phyloP scores from a whole-genome alignment of 2,329 filamentous ascomycete species.

The Diaporthe eres region DNA sequence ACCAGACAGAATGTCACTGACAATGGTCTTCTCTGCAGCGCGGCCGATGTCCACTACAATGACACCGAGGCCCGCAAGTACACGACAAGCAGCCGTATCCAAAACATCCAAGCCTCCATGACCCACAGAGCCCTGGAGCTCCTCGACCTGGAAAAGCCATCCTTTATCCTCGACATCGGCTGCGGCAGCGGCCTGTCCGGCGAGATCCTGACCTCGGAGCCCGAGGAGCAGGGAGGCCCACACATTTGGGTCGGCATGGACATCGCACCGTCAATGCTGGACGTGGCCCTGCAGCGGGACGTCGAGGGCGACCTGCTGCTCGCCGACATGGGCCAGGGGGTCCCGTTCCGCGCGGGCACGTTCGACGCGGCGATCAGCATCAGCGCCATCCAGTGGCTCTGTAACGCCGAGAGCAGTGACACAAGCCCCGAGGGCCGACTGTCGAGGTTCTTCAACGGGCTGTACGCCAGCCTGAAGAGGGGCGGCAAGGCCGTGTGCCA shows the following conservation, averaged over 20 bases:
- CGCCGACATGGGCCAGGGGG: slow-evolving; percentile 94
- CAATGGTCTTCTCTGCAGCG: slow-evolving; percentile 64
- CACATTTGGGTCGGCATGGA: slow-evolving; percentile 99
- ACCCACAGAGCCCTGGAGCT: slow-evolving; percentile 93
- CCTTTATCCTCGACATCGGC: slow-evolving; percentile 94
- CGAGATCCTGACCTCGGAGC: slow-evolving; percentile 86
- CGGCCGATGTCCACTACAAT: slow-evolving; percentile 97
- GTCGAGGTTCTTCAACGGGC: slow-evolving; percentile 89
- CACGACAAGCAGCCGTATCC: slow-evolving; percentile 95
- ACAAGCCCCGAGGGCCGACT: slow-evolving; percentile 85
- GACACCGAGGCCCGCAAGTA: slow-evolving; percentile 97
- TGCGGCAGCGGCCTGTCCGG: slow-evolving; percentile 95
- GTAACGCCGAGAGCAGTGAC: slow-evolving; percentile 92
- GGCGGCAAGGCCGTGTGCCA: slow-evolving; percentile 95
- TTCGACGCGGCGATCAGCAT: slow-evolving; percentile 98
- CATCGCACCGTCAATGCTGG: slow-evolving; percentile 95
- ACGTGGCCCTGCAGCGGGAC: slow-evolving; percentile 90
- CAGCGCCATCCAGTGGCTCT: slow-evolving; percentile 97
- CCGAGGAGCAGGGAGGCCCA: slow-evolving; percentile 80
- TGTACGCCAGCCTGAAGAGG: slow-evolving; percentile 86
- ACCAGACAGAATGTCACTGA: slow-evolving; percentile 38
- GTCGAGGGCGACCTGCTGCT: slow-evolving; percentile 95
- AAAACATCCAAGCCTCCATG: slow-evolving; percentile 95
- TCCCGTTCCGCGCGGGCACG: slow-evolving; percentile 91
- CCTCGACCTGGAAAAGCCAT: slow-evolving; percentile 83